These are phyloP conservation scores for Boehmeria nivea DNA, from an alignment of 306 rosid species.

Conservation along the genomic window DNA sequence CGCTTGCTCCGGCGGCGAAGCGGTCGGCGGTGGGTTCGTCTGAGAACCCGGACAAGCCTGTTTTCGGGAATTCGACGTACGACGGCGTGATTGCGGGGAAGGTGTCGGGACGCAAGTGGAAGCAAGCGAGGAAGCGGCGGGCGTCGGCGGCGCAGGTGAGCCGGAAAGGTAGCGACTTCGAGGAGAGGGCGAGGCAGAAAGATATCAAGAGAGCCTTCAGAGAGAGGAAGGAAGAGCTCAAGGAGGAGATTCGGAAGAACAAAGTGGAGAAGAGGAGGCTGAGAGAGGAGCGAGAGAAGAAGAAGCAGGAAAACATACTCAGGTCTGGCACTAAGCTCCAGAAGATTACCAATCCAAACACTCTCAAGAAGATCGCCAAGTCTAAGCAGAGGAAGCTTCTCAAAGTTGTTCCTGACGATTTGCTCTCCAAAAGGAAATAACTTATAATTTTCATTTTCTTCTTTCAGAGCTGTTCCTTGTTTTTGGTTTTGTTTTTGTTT, in stretches of 20 bases:
- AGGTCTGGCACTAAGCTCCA: conserved; percentile 76
- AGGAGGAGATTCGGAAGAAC: conserved; percentile 65
- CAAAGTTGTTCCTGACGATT: conserved; percentile 66
- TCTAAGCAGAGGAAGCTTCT: conserved; percentile 72
- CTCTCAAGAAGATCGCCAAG: conserved; percentile 70
- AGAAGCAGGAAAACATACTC: conserved; percentile 78
- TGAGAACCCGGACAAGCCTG: conserved; percentile 69
- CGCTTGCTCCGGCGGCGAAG: conserved; percentile 52
- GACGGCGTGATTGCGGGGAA: conserved; percentile 83
- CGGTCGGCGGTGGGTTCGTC: conserved; percentile 61
- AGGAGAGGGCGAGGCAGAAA: conserved; percentile 72
- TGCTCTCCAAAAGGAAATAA: conserved; percentile 25
- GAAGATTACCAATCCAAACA: conserved; percentile 74
- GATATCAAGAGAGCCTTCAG: conserved; percentile 62
- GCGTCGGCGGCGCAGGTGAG: conserved; percentile 60
- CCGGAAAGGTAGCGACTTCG: conserved; percentile 50
- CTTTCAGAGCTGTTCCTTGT: no score
- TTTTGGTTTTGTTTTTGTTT: no score
- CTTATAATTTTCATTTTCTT: no score
- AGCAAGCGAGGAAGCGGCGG: conserved; percentile 58
- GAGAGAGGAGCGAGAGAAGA: conserved; percentile 86
- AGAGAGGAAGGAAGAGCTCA: conserved; percentile 68
- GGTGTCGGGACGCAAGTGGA: conserved; percentile 86
- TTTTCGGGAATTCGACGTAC: conserved; percentile 59
- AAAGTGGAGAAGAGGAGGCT: conserved; percentile 77